Base-by-base conservation (phyloP, 441 rosid genomes). In the Pelargonium australe region DNA sequence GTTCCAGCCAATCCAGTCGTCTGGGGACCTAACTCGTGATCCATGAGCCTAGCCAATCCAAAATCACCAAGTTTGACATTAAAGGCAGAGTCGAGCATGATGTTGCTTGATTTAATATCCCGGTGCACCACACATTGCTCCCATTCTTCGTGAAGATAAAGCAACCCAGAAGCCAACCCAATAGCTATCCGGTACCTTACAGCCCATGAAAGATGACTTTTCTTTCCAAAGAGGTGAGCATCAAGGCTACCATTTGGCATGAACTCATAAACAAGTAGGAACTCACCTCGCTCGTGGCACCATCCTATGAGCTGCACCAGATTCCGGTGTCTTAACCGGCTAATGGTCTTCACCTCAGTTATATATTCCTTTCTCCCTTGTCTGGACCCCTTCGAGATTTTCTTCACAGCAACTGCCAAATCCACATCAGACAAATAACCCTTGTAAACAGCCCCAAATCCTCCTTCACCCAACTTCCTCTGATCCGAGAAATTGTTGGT, bases 391-490 rank as follows among this genome's bases (percentile, higher is more conserved):
- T 69, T 77, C 3, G 84, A 82, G 2, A 80, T 77, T 31, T 60
- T 84, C 70, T 84, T 84, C 5, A 84, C 83, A 0, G 85, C 85
- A 0, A 84, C 43, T 17, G 41, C 73, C 60, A 71, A 64, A 10
- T 72, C 76, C 7, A 72, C 41, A 11, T 78, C 73, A 17, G 49
- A 66, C 58, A 79, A 66, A 49, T 76, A 78, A 28, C 85, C 87
- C 69, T 63, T 78, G 65, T 83, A 87, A 57, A 85, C 87, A 0
- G 75, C 79, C 43, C 87, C 87, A 25, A 86, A 85, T 58, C 91
- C 86, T 68, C 86, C 81, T 77, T 83, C 81, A 1, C 91, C 87
- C 0, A 84, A 75, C 86, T 85, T 85, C 65, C 85, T 82, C 28
- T 25, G 49, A 44, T 44, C 49, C 12, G 49, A 14, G 55, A 45